Base-by-base conservation (phyloP, 495 filamentous ascomycete genomes). In the Xylaria telfairii region DNA sequence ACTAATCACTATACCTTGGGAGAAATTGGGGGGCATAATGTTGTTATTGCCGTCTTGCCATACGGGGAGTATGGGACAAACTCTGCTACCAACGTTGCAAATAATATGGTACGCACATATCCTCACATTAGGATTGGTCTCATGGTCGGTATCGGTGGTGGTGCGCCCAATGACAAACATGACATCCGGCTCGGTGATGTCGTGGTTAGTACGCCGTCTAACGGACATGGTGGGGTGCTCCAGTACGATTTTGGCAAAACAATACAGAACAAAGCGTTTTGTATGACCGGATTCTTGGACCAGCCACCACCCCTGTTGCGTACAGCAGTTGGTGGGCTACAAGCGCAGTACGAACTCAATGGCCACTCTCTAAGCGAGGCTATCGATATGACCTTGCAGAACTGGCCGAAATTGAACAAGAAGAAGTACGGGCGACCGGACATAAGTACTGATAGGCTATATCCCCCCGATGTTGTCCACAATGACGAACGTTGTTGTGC, bases 131-230 rank as follows among this genome's bases (percentile, higher is more conserved):
- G 79, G 19, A 68, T 83, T 67, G 69, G 78, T 34, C 73, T 87
- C 30, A 82, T 87, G 74, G 83, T 88, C 5, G 84, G 84, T 13
- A 85, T 85, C 44, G 83, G 79, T 9, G 83, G 83, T n/a, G 83
- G 82, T 2, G 77, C 79, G 4, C 80, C 83, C 41, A n/a, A n/a
- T n/a, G 28, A 24, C 13, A 71, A 75, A 21, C 69, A 77, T 54
- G 75, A 83, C 69, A 80, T 87, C 13, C 80, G 79, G 6, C 79
- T 86, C 5, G 84, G 84, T 34, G 83, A 85, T 68, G 71, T 85
- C 37, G 81, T 83, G 4, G 75, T 85, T 26, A 80, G 82, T 62
- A 26, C 72, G 76, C 79, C 2, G 32, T 59, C 15, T 62, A 65
- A 28, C 37, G 15, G 6, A n/a, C n/a, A 70, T 13, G 74, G 73